Base-by-base conservation (phyloP, 2,329 filamentous ascomycete species). In the Keithomyces neogunnii region DNA sequence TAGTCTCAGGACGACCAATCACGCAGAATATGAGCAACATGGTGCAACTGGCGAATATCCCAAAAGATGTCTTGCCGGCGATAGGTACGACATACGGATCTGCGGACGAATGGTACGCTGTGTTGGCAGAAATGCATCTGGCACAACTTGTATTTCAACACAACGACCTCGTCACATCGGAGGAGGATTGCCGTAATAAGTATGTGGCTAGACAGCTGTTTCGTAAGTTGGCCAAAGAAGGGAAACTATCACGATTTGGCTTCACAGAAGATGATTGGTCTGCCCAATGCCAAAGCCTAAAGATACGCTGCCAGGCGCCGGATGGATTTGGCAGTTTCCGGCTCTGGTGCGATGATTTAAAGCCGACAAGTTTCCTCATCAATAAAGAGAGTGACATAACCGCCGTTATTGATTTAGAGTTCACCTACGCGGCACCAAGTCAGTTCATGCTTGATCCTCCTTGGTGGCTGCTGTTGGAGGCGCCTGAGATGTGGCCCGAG, bases 131-230 rank as follows among this genome's bases (percentile, higher is more conserved):
- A 6, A 60, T 70, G 53, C 66, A 76, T 38, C 56, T 75, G 13
- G 58, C 57, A 30, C 66, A 69, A 36, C 58, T 73, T 4, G 42
- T 60, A 29, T 69, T 69, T 49, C 70, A 74, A 56, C 67, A 63
- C 46, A 73, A 73, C 53, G 63, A 70, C 56, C 51, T 49, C 33
- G 39, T 56, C 28, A 36, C 10, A 11, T 52, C 40, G 8, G 69
- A 64, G 32, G 66, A 69, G 10, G 72, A 75, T 51, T 69, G 64
- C 44, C 62, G 68, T 2, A 69, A 67, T 30, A 74, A 75, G 50
- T 73, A 72, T 48, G 63, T 73, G 1, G 65, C 69, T 3, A 69
- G 70, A 2, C 65, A 69, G n/a, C 53, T 75, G 0, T 73, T 74
- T 51, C 68, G 66, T 4, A 65, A 56, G 39, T 50, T 70, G 7